Percentiles rank a stretch among this genome's conserved stretches.
Evolutionary conservation across 768 basidiomycete genomes (phyloP).

Genomic region (Phlegmacium glaucopus): DNA sequence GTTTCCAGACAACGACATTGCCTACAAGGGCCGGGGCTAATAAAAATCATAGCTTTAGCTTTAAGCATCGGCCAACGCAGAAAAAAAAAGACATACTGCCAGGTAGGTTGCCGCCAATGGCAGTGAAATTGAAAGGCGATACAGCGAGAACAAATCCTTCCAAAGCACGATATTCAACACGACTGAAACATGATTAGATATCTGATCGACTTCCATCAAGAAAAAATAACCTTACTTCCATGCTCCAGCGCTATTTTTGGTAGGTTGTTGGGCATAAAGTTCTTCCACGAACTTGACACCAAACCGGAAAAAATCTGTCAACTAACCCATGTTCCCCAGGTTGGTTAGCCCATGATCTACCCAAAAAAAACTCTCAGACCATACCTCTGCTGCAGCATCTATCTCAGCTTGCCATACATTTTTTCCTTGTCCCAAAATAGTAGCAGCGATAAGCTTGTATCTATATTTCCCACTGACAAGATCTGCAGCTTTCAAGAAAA

Average conservation of each 20-base stretch:
- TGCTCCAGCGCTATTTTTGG: constrained; percentile 77
- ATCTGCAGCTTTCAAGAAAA: constrained; percentile 98
- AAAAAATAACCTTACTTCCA: constrained; percentile 83
- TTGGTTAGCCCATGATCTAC: not conserved
- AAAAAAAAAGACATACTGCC: constrained; percentile 42
- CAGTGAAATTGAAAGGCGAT: constrained; percentile 98
- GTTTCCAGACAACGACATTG: constrained; percentile 96
- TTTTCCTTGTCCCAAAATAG: constrained; percentile 98
- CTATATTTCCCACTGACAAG: constrained; percentile 94
- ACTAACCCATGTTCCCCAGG: constrained; percentile 32
- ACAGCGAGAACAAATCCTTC: constrained; percentile 98
- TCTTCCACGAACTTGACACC: constrained; percentile 97
- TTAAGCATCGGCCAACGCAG: not conserved
- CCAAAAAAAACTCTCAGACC: constrained; percentile 13
- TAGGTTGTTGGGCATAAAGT: constrained; percentile 86
- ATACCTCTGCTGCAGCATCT: constrained; percentile 95
- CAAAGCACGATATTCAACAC: constrained; percentile 93
- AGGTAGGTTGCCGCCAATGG: constrained; percentile 94
- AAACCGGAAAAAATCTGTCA: constrained; percentile 93
- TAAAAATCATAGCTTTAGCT: constrained; percentile 1
- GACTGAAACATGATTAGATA: too few species aligned
- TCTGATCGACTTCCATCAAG: too few species aligned
- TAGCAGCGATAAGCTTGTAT: constrained; percentile 92
- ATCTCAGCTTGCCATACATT: constrained; percentile 99
- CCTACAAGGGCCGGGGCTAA: constrained; percentile 91